Evolutionary conservation across 495 filamentous ascomycete genomes (phyloP).

Genomic region (Penicillium cataractarum): DNA sequence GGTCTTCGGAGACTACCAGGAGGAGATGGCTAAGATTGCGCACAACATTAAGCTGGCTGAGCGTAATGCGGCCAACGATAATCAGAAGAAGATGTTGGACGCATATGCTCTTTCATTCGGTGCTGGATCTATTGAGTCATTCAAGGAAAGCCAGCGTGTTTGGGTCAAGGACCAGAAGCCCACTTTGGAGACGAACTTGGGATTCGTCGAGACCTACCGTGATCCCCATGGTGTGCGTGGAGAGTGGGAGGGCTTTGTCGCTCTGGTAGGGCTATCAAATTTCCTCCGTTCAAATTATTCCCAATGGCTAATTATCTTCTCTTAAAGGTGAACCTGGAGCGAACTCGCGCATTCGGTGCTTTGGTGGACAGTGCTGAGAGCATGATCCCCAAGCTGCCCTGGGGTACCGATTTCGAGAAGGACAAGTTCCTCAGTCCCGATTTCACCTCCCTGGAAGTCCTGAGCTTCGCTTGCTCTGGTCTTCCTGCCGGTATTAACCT

Average conservation of each 20-base stretch:
- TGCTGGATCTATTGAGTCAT: constrained; percentile 80
- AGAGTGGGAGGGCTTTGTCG: constrained; percentile 97
- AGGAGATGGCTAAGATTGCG: constrained; percentile 80
- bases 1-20: constrained; percentile 80
- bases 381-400: constrained; percentile 87
- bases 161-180: constrained; percentile 95
- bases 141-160: constrained; percentile 85
- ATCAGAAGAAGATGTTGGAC: constrained; percentile 80
- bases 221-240: constrained; percentile 90
- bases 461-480: constrained; percentile 75
- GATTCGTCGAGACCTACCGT: constrained; percentile 95
- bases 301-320: constrained; percentile 22
- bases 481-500: constrained; percentile 81
- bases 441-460: constrained; percentile 84
- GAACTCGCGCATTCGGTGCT: constrained; percentile 85
- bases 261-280: constrained; percentile 53
- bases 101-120: constrained; percentile 85
- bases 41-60: constrained; percentile 70
- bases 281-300: not conserved
- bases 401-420: constrained; percentile 89
- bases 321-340: constrained; percentile 73
- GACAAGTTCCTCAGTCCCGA: constrained; percentile 92
- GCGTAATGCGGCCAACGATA: constrained; percentile 79
- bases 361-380: constrained; percentile 78
- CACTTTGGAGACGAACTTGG: constrained; percentile 86